These are phyloP conservation scores for Neurospora sp. DNA, from an alignment of 495 filamentous ascomycete species.

Conservation along the genomic window DNA sequence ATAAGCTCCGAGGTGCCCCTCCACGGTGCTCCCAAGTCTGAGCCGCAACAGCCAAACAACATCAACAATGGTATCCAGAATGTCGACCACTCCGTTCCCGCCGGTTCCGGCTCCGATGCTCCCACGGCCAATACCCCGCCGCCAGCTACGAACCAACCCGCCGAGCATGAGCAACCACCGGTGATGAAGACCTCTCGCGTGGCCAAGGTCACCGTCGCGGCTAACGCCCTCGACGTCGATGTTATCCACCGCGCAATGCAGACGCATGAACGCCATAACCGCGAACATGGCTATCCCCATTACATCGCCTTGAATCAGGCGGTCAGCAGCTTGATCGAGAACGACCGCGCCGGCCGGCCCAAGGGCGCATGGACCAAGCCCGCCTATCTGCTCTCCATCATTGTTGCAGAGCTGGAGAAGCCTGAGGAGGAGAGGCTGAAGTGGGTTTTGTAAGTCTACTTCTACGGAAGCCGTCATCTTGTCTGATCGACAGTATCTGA, in stretches of 20 bases:
- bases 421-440: slow-evolving; percentile 36
- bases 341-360: slow-evolving; percentile 11
- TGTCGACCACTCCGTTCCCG: neutral
- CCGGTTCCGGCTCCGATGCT: neutral
- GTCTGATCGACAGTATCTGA: neutral
- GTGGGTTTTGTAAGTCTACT: slow-evolving; percentile 38
- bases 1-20: neutral
- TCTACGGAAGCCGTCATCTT: neutral
- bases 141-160: neutral
- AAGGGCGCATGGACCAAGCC: slow-evolving; percentile 37
- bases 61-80: neutral
- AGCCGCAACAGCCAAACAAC: neutral
- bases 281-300: slow-evolving; percentile 15
- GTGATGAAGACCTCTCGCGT: slow-evolving; percentile 3
- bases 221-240: slow-evolving; percentile 14
- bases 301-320: slow-evolving; percentile 14
- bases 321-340: slow-evolving; percentile 17
- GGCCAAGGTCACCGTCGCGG: slow-evolving; percentile 17
- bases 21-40: neutral
- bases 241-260: slow-evolving; percentile 16
- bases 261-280: slow-evolving; percentile 15
- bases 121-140: neutral
- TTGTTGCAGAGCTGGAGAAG: slow-evolving; percentile 41
- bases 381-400: slow-evolving; percentile 35
- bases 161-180: neutral